phyloP scores from a whole-genome alignment of 1,139 yeast species.

The Diutina ranongensis region DNA sequence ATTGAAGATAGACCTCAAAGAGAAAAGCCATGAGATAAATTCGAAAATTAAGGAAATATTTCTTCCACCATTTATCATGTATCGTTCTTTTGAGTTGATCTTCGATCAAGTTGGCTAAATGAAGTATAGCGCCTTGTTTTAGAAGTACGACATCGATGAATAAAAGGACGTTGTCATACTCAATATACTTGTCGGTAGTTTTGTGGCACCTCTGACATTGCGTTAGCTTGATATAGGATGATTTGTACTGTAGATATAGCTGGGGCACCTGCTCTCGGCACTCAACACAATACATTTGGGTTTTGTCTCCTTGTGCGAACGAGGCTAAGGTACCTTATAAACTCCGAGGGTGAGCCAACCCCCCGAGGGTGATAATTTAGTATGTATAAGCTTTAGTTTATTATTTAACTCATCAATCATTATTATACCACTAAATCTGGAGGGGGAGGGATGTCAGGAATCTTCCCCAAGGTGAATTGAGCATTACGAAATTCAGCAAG shows the following conservation, averaged over 20 bases:
- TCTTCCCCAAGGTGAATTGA: background rate
- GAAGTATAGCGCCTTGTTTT: slow-evolving; percentile 86
- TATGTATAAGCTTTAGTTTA: too few relatives aligned
- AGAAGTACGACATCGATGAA: slow-evolving; percentile 74
- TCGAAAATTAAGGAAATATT: slow-evolving; percentile 27
- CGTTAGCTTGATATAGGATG: slow-evolving; percentile 69
- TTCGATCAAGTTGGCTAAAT: slow-evolving; percentile 65
- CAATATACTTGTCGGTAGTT: slow-evolving; percentile 86
- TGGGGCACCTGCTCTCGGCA: slow-evolving; percentile 34
- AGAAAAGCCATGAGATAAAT: slow-evolving; percentile 54
- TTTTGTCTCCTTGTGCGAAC: background rate
- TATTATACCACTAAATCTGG: background rate
- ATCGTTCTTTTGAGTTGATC: slow-evolving; percentile 10
- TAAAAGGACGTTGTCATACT: slow-evolving; percentile 72
- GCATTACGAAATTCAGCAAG: background rate
- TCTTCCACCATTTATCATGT: slow-evolving; percentile 6
- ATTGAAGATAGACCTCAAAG: slow-evolving; percentile 82
- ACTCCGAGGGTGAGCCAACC: too few relatives aligned
- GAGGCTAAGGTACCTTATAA: too few relatives aligned
- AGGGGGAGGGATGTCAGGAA: slow-evolving; percentile 1
- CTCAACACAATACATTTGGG: slow-evolving; percentile 75
- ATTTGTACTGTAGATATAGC: slow-evolving; percentile 62
- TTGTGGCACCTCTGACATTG: slow-evolving; percentile 62
- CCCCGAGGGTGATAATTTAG: background rate
- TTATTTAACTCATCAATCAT: too few relatives aligned